Conservation (phyloP, 2,329 filamentous ascomycete genomes). For the Penicillium rolfsii region DNA sequence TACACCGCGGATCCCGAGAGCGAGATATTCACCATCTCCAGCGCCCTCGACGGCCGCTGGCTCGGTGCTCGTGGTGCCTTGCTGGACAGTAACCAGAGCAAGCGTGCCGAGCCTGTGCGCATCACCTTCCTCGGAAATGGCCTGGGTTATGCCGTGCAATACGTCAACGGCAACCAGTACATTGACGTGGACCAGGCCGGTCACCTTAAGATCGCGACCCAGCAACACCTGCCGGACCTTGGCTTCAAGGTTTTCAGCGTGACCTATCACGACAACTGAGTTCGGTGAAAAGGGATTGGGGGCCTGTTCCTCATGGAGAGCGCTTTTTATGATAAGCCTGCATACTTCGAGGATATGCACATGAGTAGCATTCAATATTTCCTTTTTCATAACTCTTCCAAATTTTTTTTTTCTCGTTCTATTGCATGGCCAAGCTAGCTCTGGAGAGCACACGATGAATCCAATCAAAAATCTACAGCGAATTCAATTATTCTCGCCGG, state of each 20-base stretch:
- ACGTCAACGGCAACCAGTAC: constrained; percentile 28
- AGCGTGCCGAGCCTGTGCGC: constrained; percentile 34
- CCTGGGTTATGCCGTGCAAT: constrained; percentile 39
- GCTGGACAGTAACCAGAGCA: constrained; percentile 20
- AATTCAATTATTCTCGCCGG: too few species aligned
- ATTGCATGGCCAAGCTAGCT: background rate
- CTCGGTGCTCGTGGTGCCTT: constrained; percentile 33
- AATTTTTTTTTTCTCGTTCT: background rate
- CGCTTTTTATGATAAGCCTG: constrained; percentile 1
- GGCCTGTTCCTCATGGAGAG: background rate
- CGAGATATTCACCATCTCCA: constrained; percentile 46
- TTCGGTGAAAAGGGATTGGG: background rate
- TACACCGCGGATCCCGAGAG: constrained; percentile 39
- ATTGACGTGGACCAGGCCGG: constrained; percentile 24
- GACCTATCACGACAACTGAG: constrained; percentile 32
- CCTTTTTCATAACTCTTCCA: background rate
- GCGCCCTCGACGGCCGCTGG: constrained; percentile 47
- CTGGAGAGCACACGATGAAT: background rate
- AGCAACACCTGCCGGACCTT: background rate
- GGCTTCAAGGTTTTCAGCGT: constrained; percentile 41
- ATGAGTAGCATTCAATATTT: background rate
- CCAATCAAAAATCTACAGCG: background rate
- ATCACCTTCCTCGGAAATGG: constrained; percentile 43
- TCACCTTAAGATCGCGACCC: constrained; percentile 9
- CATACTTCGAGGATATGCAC: constrained; percentile 3